Evolutionary conservation across 2,329 filamentous ascomycete species (phyloP), one percentile per base, ranked within the genome.

Genomic region (Ilyonectria sp.): DNA sequence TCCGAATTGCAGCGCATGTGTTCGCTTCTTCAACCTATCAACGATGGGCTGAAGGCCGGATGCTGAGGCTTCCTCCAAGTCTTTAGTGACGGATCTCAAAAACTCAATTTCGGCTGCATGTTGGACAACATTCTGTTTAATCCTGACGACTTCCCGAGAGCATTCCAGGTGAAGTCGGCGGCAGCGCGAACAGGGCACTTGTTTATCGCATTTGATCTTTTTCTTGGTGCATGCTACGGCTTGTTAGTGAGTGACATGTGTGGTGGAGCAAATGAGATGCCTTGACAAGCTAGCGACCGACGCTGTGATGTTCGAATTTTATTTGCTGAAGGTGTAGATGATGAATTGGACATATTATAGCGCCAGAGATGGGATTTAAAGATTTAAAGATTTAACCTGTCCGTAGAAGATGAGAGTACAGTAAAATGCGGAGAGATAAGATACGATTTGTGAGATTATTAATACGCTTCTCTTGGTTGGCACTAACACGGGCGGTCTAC

Each of bases 151-250:
- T 37, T 64, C 61, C 4, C 61, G 33, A 2, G 54, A 26, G 53
- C 61, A 64, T 26, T 31, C 31, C 1, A 64, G 3, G 6, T 54
- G 46, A 5, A 46, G n/a, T 19, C 54, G 53, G 4, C 17, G 8
- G 35, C 61, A 64, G 11, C 61, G 49, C 4, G 61, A 44, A 29
- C 61, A 64, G 2, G 61, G 61, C 4, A 53, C 26, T 31, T 52
- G 23, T n/a, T 64, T 64, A 11, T 58, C 54, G 17, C 61, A 64
- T 23, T 53, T 59, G 2, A 58, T 46, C 21, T 64, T 64, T 13
- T 46, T 40, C 29, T 29, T 44, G 6, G 61, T 63, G 54, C 61
- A 63, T 35, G 58, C 61, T 63, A 19, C 13, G n/a, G 2, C 8
- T 1, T 10, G 17, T 59, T 59, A 59, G 56, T 10, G 4, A 26